A percentile compares a stretch with the other conserved stretches of the same genome.
Evolutionary conservation across 192 early-diverging fungal genomes (phyloP).

Genomic region (Phycomyces nitens): DNA sequence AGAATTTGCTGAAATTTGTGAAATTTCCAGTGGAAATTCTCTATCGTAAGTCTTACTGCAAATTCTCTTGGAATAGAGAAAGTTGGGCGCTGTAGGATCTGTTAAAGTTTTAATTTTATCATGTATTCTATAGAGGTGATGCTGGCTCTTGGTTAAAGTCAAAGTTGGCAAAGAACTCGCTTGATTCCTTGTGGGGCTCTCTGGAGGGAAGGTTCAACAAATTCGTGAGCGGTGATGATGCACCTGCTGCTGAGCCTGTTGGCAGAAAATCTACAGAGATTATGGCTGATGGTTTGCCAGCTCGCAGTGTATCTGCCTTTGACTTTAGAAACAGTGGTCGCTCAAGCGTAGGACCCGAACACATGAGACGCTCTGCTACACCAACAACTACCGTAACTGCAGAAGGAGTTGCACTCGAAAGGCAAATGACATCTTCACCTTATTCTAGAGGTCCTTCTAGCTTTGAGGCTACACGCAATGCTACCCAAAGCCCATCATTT

Average conservation of each 20-base stretch:
- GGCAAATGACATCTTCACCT: not conserved
- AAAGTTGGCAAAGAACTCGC: slow-evolving; percentile 51
- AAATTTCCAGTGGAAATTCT: slow-evolving; percentile 10
- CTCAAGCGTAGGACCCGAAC: slow-evolving; percentile 9
- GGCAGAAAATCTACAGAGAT: slow-evolving; percentile 39
- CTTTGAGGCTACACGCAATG: not conserved
- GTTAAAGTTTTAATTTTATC: not conserved
- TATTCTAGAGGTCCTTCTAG: not conserved
- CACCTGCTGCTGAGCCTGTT: slow-evolving; percentile 33
- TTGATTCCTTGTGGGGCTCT: slow-evolving; percentile 56
- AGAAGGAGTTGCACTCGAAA: not conserved
- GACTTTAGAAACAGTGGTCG: slow-evolving; percentile 12
- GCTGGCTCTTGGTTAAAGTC: slow-evolving; percentile 38
- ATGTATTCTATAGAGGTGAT: slow-evolving; percentile 13
- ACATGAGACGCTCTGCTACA: slow-evolving; percentile 15
- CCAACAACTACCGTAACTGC: slow-evolving; percentile 7
- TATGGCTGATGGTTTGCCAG: slow-evolving; percentile 14
- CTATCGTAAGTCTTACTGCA: slow-evolving; percentile 1
- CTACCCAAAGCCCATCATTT: slow-evolving; percentile 8
- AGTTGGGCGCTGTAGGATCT: too few species aligned
- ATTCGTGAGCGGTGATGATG: slow-evolving; percentile 58
- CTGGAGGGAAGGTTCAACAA: slow-evolving; percentile 57
- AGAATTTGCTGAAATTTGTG: slow-evolving; percentile 43
- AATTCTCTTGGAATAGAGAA: too few species aligned
- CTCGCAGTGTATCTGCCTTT: slow-evolving; percentile 25